Base-by-base conservation (phyloP, 2,329 filamentous ascomycete genomes). In the Torrubiella hemipterigena region DNA sequence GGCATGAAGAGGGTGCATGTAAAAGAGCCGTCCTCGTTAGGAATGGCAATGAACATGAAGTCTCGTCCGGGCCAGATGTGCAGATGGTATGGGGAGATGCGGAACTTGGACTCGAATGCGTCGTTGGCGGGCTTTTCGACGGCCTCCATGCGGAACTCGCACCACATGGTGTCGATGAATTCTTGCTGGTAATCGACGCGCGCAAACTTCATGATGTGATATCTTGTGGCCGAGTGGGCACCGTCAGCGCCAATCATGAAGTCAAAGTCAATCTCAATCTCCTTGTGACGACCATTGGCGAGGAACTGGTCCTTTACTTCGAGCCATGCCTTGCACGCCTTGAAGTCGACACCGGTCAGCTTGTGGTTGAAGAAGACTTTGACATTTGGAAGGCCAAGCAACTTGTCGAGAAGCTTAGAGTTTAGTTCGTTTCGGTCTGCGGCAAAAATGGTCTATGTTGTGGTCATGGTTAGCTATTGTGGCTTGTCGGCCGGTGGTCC, bases 1-100 rank as follows among this genome's bases (percentile, higher is more conserved):
- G 87, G 82, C 23, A 93, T 71, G 54, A 98, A 98, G 4, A 98
- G 69, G 0, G 93, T 98, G 54, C 86, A 93, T 0, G 87, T 95
- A 51, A 98, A 98, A 3, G 84, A 82, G 34, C 84, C 86, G 51
- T 96, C 86, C 55, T 69, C 60, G 42, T 71, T 78, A 0, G 91
- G 89, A 26, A 98, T 87, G 13, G 91, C 93, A 48, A 98, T 98
- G 58, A 98, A 98, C 93, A 98, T 96, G 47, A 91, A 89, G 25
- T 87, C 77, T 45, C 77, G 78, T 19, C 83, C 86, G 0, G 91
- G 91, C 91, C 91, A 98, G 50, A 98, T 98, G 55, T 98, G 91
- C 2, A 98, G 67, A 51, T 96, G 87, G 46, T 95, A 83, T 2
- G 86, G 85, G 1, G 85, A 91, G 43, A 96, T 91, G 29, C 68